Percentiles rank a stretch among this genome's conserved stretches.
Evolutionary conservation across 2,329 filamentous ascomycete genomes (phyloP).

Genomic region (Dactylellina haptotyla): DNA sequence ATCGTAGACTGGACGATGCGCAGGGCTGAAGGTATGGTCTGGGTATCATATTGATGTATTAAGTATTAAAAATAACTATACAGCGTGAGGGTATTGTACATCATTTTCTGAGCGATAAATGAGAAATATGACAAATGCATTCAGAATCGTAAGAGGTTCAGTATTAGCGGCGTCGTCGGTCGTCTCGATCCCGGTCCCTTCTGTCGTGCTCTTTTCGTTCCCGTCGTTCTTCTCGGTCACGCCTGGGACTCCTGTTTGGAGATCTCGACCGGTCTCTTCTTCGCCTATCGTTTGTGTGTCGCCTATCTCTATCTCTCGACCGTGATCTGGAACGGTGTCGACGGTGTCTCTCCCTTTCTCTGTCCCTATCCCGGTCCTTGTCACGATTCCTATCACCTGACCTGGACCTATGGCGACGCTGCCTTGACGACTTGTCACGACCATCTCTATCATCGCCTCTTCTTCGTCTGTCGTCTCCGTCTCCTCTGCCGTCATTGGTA

Average conservation of each 20-base stretch:
- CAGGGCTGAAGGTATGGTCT: too few relatives aligned
- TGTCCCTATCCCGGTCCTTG: constrained; percentile 50
- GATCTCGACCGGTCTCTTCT: constrained; percentile 36
- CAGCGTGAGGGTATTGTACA: neutral
- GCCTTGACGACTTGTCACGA: constrained; percentile 57
- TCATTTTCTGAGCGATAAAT: neutral
- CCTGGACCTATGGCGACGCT: constrained; percentile 58
- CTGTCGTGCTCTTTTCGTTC: constrained; percentile 28
- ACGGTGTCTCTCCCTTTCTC: constrained; percentile 59
- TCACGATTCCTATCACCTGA: constrained; percentile 56
- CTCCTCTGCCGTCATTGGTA: constrained; percentile 57
- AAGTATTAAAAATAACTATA: neutral
- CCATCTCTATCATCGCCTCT: constrained; percentile 59
- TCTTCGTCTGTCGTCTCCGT: constrained; percentile 60
- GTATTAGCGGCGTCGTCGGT: constrained; percentile 32
- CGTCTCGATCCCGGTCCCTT: constrained; percentile 30
- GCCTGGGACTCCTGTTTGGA: constrained; percentile 13
- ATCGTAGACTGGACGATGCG: too few relatives aligned
- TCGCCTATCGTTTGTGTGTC: constrained; percentile 22
- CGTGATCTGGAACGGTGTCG: constrained; percentile 51
- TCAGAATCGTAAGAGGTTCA: neutral
- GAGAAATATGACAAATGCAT: neutral
- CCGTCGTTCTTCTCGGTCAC: constrained; percentile 10
- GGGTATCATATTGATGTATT: neutral
- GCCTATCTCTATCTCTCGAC: constrained; percentile 34